Conservation (phyloP, 2,329 filamentous ascomycete genomes). For the Lasiodiplodia citricola region DNA sequence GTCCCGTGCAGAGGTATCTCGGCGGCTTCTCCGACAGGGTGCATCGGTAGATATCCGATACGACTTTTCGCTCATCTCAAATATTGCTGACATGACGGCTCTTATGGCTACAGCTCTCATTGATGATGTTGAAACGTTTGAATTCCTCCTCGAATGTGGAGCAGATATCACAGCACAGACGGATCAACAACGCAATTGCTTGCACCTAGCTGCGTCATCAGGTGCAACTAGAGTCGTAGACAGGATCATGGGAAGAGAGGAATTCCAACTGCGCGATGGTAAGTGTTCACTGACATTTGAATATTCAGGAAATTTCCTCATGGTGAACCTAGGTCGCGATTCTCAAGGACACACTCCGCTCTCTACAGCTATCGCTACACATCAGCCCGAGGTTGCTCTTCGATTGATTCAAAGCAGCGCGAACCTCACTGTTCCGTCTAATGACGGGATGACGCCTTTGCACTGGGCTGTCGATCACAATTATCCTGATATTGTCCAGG, state of each 20-base stretch:
- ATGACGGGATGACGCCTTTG: background rate
- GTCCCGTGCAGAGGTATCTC: too few relatives aligned
- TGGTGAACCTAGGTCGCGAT: background rate
- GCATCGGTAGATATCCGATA: background rate
- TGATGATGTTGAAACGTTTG: background rate
- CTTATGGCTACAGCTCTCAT: rapidly evolving
- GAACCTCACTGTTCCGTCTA: background rate
- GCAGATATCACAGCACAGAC: background rate
- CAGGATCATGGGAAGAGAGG: background rate
- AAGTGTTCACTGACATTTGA: background rate
- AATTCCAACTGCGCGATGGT: background rate
- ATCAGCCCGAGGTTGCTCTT: background rate
- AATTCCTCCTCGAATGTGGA: background rate
- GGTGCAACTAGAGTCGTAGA: background rate
- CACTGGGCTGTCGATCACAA: background rate
- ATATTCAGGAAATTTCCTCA: too few relatives aligned
- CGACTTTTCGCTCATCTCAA: rapidly evolving
- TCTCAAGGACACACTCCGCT: rapidly evolving
- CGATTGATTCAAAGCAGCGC: background rate
- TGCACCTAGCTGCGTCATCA: rapidly evolving
- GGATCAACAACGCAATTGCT: rapidly evolving
- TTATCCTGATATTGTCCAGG: background rate
- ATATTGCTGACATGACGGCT: background rate
- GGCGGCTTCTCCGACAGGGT: background rate
- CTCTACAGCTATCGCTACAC: rapidly evolving